Base-by-base conservation (phyloP, 495 filamentous ascomycete genomes). In the Aspergillus kassunensis region DNA sequence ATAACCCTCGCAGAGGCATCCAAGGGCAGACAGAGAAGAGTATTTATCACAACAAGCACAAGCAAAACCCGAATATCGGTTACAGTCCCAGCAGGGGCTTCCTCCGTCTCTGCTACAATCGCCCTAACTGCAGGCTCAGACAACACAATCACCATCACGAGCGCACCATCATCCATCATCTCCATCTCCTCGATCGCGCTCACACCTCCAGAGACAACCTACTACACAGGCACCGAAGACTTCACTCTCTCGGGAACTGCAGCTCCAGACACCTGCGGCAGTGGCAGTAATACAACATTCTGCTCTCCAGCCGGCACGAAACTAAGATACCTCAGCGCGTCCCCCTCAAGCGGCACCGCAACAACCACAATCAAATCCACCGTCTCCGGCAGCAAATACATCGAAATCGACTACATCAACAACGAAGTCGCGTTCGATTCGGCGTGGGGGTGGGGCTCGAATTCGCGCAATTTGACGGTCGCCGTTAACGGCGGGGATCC, bases 341-440 rank as follows among this genome's bases (percentile, higher is more conserved):
- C 49, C n/a, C n/a, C n/a, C n/a, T 9, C 24, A 4, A 27, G 9
- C 11, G 56, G 60, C 23, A 60, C 63, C 3, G 70, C 69, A 9
- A 44, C 30, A 7, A 50, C 56, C 15, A 58, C 37, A 6, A 59
- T 73, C 23, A 37, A 56, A 1, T 65, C 68, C 11, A 64, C 70
- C 15, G 62, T 56, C 3, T 57, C 55, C 6, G 52, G 53, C 30
- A 56, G 55, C 6, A 77, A 76, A 53, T 69, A 71, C 23, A 25
- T 76, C 4, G 70, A 71, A 18, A 49, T 80, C 11, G 70, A 75
- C 54, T 79, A 73, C 36, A 74, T 78, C 56, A 79, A 80, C 55
- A 76, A 80, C 47, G 76, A 77, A 6, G 57, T 80, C 41, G 70
- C 78, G 0, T 68, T 78, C 16, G 59, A 65, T 1, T 69, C 57